Evolutionary conservation across 352 stramenopile genomes (phyloP).

Genomic region (Phytopythium litorale): DNA sequence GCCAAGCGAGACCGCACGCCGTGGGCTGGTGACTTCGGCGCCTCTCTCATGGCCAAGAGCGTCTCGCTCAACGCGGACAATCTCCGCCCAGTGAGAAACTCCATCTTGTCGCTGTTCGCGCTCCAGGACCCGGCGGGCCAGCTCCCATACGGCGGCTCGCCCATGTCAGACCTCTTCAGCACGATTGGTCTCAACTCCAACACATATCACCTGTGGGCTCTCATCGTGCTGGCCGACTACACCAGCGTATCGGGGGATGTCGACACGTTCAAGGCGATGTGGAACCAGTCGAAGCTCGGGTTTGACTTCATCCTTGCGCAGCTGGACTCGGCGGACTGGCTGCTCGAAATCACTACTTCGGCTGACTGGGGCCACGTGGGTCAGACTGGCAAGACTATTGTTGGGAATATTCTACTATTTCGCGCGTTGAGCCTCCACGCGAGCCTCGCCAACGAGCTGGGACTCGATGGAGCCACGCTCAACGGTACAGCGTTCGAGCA

Average conservation of each 20-base stretch:
- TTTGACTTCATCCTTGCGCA: slow-evolving; percentile 29
- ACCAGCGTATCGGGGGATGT: slow-evolving; percentile 16
- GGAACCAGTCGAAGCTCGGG: slow-evolving; percentile 22
- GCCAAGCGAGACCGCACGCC: slow-evolving; percentile 34
- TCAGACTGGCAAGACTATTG: slow-evolving; percentile 37
- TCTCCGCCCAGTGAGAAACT: slow-evolving; percentile 20
- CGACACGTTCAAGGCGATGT: slow-evolving; percentile 11
- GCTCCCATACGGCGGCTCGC: slow-evolving; percentile 28
- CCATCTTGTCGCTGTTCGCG: slow-evolving; percentile 23
- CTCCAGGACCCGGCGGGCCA: slow-evolving; percentile 26
- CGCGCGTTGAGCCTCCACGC: slow-evolving; percentile 15
- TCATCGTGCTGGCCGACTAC: slow-evolving; percentile 33
- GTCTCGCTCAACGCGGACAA: slow-evolving; percentile 31
- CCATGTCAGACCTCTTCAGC: slow-evolving; percentile 5
- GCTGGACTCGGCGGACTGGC: slow-evolving; percentile 18
- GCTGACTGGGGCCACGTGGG: slow-evolving; percentile 30
- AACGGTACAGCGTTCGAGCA: slow-evolving; percentile 20
- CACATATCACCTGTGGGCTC: slow-evolving; percentile 39
- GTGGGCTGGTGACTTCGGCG: slow-evolving; percentile 30
- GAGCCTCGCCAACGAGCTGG: slow-evolving; percentile 14
- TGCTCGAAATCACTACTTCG: slow-evolving; percentile 20
- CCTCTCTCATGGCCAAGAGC: slow-evolving; percentile 21
- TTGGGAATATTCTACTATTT: slow-evolving; percentile 29
- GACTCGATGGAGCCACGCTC: slow-evolving; percentile 10
- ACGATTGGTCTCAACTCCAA: slow-evolving; percentile 18